A percentile compares a stretch with the other conserved stretches of the same genome.
Conservation (phyloP, 2,329 filamentous ascomycete genomes). For the Aspergillus thermomutatus region DNA sequence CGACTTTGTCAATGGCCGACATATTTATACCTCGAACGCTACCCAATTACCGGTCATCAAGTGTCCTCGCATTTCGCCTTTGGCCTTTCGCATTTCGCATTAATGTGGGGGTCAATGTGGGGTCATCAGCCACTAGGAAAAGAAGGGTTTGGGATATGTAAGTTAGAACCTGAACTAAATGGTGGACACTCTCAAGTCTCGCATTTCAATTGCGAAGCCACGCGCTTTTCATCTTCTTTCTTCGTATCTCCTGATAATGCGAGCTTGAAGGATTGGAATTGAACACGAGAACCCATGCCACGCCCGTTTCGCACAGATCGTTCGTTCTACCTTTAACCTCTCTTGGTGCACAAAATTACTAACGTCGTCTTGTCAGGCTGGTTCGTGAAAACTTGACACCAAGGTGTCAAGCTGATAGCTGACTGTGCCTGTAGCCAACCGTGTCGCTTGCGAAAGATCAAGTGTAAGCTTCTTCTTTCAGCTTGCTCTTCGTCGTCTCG, state of each 20-base stretch:
- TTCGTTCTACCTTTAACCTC: neutral
- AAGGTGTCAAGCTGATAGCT: neutral
- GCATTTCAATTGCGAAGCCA: neutral
- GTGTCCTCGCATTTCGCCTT: neutral
- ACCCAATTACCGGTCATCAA: neutral
- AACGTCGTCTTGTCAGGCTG: neutral
- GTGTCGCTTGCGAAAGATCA: constrained; percentile 7
- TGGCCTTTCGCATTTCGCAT: neutral
- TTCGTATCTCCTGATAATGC: neutral
- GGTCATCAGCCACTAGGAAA: neutral
- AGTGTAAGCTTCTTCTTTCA: neutral
- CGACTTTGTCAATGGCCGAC: neutral
- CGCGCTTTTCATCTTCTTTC: too few relatives aligned
- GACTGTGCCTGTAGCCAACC: neutral
- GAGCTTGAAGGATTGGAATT: neutral
- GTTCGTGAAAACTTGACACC: neutral
- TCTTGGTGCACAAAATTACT: neutral
- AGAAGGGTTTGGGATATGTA: too few relatives aligned
- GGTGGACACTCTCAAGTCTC: neutral
- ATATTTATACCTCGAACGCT: neutral
- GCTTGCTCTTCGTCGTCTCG: neutral
- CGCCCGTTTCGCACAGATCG: neutral
- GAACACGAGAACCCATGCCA: neutral
- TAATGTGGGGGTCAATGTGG: neutral
- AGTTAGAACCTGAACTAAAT: too few relatives aligned